Conservation (phyloP, 108 stramenopile genomes). For the Cyclotella atomus region DNA sequence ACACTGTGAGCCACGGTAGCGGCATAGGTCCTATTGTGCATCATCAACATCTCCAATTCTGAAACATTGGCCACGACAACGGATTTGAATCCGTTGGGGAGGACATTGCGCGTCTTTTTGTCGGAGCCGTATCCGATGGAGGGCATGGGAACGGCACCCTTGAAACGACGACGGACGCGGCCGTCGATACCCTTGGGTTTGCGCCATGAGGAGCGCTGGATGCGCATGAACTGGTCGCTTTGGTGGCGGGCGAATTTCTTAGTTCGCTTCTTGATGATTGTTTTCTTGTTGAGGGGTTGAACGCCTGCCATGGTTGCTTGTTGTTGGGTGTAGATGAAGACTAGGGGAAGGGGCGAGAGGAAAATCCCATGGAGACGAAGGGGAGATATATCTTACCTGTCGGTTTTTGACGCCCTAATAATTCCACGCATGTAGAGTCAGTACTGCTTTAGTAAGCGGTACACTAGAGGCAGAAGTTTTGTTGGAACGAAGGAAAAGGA, state of each 20-base stretch:
- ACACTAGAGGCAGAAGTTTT: too few species aligned
- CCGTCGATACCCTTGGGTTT: constrained; percentile 99
- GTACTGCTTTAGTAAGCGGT: too few species aligned
- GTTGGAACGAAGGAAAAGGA: too few species aligned
- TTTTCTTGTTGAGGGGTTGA: constrained; percentile 93
- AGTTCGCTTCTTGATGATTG: constrained; percentile 99
- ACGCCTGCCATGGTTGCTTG: constrained; percentile 86
- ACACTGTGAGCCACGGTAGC: constrained; percentile 98
- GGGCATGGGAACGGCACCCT: constrained; percentile 98
- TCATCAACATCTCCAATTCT: constrained; percentile 99
- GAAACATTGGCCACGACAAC: constrained; percentile 96
- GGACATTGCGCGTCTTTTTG: constrained; percentile 96
- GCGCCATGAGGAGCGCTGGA: constrained; percentile 95
- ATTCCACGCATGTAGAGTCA: too few species aligned
- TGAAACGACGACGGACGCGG: constrained; percentile 99
- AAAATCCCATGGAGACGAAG: too few species aligned
- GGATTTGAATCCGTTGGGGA: constrained; percentile 98
- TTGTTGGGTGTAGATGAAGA: not conserved
- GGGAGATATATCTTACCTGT: too few species aligned
- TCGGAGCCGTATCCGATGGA: constrained; percentile 99
- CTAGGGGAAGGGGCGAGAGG: not conserved
- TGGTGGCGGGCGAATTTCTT: constrained; percentile 99
- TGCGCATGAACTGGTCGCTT: constrained; percentile 96
- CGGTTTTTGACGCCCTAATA: too few species aligned
- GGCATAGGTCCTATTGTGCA: constrained; percentile 99